Percentiles rank a stretch among this genome's conserved stretches.
Evolutionary conservation across 371 early-diverging fungal genomes (phyloP).

Genomic region (Parasitella parasitica): DNA sequence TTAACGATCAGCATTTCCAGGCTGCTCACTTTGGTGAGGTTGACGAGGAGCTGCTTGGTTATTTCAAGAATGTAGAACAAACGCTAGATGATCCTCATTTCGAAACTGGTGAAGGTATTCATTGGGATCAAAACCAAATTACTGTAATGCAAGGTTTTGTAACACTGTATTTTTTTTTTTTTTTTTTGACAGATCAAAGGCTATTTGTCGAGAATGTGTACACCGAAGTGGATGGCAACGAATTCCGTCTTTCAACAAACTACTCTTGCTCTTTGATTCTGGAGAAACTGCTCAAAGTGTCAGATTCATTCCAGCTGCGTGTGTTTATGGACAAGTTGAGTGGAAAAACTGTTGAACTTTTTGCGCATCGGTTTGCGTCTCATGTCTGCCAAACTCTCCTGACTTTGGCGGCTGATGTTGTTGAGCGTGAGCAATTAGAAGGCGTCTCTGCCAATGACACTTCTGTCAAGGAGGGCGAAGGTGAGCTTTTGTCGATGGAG

Average conservation of each 20-base stretch:
- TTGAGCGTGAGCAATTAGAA: conserved; percentile 69
- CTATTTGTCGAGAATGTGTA: conserved; percentile 79
- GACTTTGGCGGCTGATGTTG: conserved; percentile 67
- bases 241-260: conserved; percentile 72
- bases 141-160: background rate
- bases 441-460: conserved; percentile 27
- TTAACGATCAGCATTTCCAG: conserved; percentile 37
- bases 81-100: conserved; percentile 70
- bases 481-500: conserved; percentile 67
- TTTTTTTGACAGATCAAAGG: conserved; percentile 53
- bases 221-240: conserved; percentile 74
- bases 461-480: conserved; percentile 25
- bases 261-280: conserved; percentile 77
- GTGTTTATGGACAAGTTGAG: conserved; percentile 66
- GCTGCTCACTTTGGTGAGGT: conserved; percentile 65
- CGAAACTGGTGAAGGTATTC: conserved; percentile 68
- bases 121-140: background rate
- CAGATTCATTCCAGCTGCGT: conserved; percentile 73
- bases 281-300: conserved; percentile 73
- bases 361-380: conserved; percentile 82
- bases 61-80: conserved; percentile 75
- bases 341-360: conserved; percentile 69
- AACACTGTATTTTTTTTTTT: background rate
- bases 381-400: conserved; percentile 84
- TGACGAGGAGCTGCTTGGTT: conserved; percentile 66